A percentile compares a stretch with the other conserved stretches of the same genome.
Evolutionary conservation across 768 basidiomycete genomes (phyloP).

Genomic region (Agrocybe pediades): DNA sequence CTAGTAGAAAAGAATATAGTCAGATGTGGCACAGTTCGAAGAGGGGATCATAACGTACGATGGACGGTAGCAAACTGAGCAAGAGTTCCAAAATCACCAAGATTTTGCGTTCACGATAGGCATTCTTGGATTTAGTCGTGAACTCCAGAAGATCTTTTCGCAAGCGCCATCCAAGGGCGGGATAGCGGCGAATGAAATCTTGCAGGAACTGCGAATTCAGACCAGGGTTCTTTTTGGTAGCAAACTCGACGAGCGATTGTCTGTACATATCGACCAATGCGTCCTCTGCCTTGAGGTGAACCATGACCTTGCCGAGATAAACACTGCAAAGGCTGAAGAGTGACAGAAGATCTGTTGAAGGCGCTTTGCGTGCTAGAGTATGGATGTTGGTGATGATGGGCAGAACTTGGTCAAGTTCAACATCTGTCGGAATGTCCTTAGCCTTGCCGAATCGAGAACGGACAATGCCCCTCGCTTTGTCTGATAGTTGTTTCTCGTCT

Average conservation of each 20-base stretch:
- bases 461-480: conserved; percentile 84
- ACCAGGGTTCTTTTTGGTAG: conserved; percentile 77
- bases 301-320: conserved; percentile 60
- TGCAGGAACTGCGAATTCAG: conserved; percentile 76
- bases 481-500: conserved; percentile 87
- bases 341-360: conserved; percentile 60
- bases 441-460: conserved; percentile 71
- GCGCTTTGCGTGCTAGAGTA: conserved; percentile 65
- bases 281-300: conserved; percentile 43
- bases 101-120: conserved; percentile 74
- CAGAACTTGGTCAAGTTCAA: conserved; percentile 44
- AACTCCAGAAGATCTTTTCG: conserved; percentile 60
- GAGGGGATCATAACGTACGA: conserved; percentile 36
- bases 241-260: conserved; percentile 71
- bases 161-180: conserved; percentile 64
- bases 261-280: conserved; percentile 57
- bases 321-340: conserved; percentile 70
- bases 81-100: conserved; percentile 73
- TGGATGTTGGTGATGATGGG: conserved; percentile 67
- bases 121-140: conserved; percentile 65
- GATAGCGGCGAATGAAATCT: conserved; percentile 72
- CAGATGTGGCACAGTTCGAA: background rate
- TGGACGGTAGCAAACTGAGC: conserved; percentile 50
- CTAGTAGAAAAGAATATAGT: conserved; percentile 2
- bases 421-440: conserved; percentile 61